Base-by-base conservation (phyloP, 768 basidiomycete genomes). In the Boletus subcaerulescens region DNA sequence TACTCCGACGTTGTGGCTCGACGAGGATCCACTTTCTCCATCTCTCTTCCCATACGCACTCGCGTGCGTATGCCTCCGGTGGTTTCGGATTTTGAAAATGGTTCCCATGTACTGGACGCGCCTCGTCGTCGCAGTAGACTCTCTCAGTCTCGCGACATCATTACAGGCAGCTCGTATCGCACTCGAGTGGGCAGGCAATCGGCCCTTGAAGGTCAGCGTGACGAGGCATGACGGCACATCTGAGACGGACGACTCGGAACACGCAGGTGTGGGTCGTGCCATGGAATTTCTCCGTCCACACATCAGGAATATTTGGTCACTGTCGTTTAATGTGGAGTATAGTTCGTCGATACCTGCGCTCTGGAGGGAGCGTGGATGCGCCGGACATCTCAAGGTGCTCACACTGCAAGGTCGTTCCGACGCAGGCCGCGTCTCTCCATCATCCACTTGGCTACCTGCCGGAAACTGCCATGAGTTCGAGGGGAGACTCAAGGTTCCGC, bases 11-110 rank as follows among this genome's bases (percentile, higher is more conserved):
- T 38, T 24, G 20, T 59, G 58, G 58, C 17, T 29, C 7, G 43
- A 58, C 32, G 46, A 52, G 7, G 50, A 59, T 15, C 49, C 57
- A 1, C 29, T 53, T 7, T 45, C 51, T 0, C 44, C 58, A 35
- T 59, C 32, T 5, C 48, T 59, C 39, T 59, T 59, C 40, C 58
- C 58, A 26, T 59, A 53, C 42, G n/a, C 47, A 9, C 51, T 38
- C 44, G 51, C 57, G 5, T 53, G 43, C 20, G 51, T 53, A 8
- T 59, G 57, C 31, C 39, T 32, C 35, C 17, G 57, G 22, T 59
- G 50, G 58, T 53, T 41, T 26, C 48, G 15, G 29, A 59, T 59
- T 14, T 8, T 59, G 24, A 49, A 7, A n/a, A 17, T 26, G 13
- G 29, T 40, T 14, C 47, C 50, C 15, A 5, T 53, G 9, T 59